A percentile compares a stretch with the other conserved stretches of the same genome.
Conservation (phyloP, 2,329 filamentous ascomycete species). For the Aureobasidium zeae region DNA sequence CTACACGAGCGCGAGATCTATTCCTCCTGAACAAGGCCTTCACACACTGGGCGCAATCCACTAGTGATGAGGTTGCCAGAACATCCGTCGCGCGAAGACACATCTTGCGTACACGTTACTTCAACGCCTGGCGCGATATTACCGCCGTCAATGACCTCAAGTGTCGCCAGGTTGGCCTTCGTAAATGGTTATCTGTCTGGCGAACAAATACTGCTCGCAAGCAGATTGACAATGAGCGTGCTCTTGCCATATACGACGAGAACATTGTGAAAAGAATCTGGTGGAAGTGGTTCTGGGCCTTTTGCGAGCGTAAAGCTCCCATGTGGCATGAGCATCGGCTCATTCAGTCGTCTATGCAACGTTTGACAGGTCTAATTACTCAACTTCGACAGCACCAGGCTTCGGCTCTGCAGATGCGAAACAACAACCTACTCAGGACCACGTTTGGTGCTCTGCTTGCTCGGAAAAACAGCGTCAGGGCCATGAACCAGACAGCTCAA, state of each 20-base stretch:
- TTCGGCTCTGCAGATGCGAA: slow-evolving; percentile 4
- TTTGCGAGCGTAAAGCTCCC: slow-evolving; percentile 28
- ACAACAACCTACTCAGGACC: neutral
- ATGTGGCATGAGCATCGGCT: slow-evolving; percentile 26
- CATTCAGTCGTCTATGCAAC: slow-evolving; percentile 17
- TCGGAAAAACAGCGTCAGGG: neutral
- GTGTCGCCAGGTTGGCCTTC: slow-evolving; percentile 42
- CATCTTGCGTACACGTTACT: slow-evolving; percentile 59
- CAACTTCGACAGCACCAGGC: neutral
- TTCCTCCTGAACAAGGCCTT: slow-evolving; percentile 57
- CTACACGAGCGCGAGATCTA: slow-evolving; percentile 54
- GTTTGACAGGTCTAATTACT: neutral
- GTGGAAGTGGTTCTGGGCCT: slow-evolving; percentile 32
- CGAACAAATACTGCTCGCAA: slow-evolving; percentile 34
- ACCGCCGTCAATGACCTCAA: slow-evolving; percentile 51
- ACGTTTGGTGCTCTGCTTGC: neutral
- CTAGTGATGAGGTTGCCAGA: slow-evolving; percentile 55
- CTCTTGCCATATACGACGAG: slow-evolving; percentile 26
- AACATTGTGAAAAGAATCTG: slow-evolving; percentile 28
- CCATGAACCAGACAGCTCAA: neutral
- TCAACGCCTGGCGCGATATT: slow-evolving; percentile 59
- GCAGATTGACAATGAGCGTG: slow-evolving; percentile 28
- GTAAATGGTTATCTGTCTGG: slow-evolving; percentile 49
- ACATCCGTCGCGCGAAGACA: slow-evolving; percentile 61
- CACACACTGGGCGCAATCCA: slow-evolving; percentile 58